A percentile compares a stretch with the other conserved stretches of the same genome.
Evolutionary conservation across 169 alveolate genomes (phyloP).

Genomic region (Plasmodium malariae): DNA sequence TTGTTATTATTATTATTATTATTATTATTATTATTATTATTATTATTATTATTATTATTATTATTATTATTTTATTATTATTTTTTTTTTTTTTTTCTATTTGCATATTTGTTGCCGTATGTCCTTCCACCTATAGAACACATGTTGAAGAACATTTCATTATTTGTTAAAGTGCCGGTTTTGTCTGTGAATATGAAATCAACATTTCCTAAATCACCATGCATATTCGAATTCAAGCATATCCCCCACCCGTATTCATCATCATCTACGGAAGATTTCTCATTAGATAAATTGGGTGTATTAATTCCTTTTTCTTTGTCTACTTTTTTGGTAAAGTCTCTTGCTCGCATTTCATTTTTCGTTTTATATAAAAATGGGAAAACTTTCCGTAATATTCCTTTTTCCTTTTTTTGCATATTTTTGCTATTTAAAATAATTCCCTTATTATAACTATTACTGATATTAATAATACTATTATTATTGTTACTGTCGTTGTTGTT

Average conservation of each 20-base stretch:
- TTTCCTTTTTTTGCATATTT: background rate
- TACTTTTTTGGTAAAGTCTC: background rate
- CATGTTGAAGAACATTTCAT: slow-evolving; percentile 94
- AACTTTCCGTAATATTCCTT: slow-evolving; percentile 7
- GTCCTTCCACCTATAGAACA: slow-evolving; percentile 72
- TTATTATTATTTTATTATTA: background rate
- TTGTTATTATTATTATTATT: too few relatives aligned
- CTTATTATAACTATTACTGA: background rate
- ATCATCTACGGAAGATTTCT: background rate
- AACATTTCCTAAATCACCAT: slow-evolving; percentile 97
- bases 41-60: background rate
- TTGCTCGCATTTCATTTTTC: background rate
- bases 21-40: background rate
- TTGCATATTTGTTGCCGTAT: slow-evolving; percentile 25
- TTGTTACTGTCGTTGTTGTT: background rate
- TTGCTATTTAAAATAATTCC: slow-evolving; percentile 14
- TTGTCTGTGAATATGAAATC: slow-evolving; percentile 97
- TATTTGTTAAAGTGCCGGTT: slow-evolving; percentile 99
- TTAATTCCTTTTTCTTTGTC: background rate
- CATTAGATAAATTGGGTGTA: background rate
- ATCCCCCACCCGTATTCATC: slow-evolving; percentile 73
- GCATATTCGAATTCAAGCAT: slow-evolving; percentile 80
- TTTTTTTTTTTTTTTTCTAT: slow-evolving; percentile 6
- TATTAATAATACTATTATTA: too few relatives aligned
- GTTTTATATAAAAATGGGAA: slow-evolving; percentile 45